These are phyloP conservation scores for Cutaneotrichosporon cutaneum DNA, from an alignment of 1,284 basidiomycete species.

Conservation along the genomic window DNA sequence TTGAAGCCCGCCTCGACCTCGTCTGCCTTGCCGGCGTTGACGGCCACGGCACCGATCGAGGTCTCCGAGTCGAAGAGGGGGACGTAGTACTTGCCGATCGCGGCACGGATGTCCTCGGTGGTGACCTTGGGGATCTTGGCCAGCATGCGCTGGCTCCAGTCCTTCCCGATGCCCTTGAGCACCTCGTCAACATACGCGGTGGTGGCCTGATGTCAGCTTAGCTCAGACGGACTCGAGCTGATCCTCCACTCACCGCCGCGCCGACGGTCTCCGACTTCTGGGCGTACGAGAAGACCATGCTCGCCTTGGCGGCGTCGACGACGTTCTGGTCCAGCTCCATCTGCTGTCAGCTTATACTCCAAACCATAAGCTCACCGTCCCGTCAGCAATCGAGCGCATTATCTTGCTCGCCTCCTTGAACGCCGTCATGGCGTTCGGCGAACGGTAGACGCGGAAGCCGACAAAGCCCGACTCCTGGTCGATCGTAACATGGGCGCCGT, in stretches of 20 bases:
- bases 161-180: conserved; percentile 72
- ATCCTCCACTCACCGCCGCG: conserved; percentile 56
- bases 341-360: conserved; percentile 54
- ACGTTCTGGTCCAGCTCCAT: conserved; percentile 76
- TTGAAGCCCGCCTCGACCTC: conserved; percentile 67
- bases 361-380: conserved; percentile 62
- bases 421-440: conserved; percentile 81
- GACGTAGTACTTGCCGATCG: conserved; percentile 73
- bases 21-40: conserved; percentile 74
- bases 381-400: conserved; percentile 71
- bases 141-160: conserved; percentile 70
- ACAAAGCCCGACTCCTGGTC: conserved; percentile 82
- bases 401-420: conserved; percentile 78
- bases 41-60: conserved; percentile 78
- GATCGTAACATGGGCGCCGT: conserved; percentile 76
- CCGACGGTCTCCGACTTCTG: conserved; percentile 78
- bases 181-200: conserved; percentile 83
- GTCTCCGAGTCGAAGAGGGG: conserved; percentile 78
- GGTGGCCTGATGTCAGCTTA: conserved; percentile 55
- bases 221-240: background rate
- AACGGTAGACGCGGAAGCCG: conserved; percentile 77
- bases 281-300: conserved; percentile 80
- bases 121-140: conserved; percentile 69
- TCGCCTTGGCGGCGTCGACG: conserved; percentile 88
- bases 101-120: conserved; percentile 69